Evolutionary conservation across 768 basidiomycete species (phyloP).

Genomic region (Termitomyces sp.): DNA sequence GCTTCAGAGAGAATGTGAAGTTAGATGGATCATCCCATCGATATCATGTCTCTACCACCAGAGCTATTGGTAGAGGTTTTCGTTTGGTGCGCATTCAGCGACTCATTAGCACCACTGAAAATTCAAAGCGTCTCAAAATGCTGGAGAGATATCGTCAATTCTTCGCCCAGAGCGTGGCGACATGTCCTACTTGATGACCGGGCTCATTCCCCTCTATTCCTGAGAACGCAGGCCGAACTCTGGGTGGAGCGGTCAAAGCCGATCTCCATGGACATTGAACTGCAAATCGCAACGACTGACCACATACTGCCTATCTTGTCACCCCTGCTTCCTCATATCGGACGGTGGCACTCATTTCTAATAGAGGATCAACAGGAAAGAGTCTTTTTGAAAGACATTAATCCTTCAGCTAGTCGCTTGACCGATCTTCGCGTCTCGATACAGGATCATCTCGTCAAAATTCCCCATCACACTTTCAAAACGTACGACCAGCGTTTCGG

Average conservation of each 20-base stretch:
- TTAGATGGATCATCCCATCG: not conserved
- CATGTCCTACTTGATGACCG: constrained; percentile 46
- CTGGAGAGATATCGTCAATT: constrained; percentile 53
- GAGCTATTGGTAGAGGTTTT: constrained; percentile 67
- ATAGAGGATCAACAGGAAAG: constrained; percentile 35
- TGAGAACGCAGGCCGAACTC: constrained; percentile 43
- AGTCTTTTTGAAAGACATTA: constrained; percentile 18
- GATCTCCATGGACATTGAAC: constrained; percentile 49
- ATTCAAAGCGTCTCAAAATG: constrained; percentile 50
- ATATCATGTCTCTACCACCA: constrained; percentile 38
- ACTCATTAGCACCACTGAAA: constrained; percentile 43
- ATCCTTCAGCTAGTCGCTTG: constrained; percentile 21
- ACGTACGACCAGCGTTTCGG: constrained; percentile 20
- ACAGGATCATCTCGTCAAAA: constrained; percentile 28
- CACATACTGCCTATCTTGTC: constrained; percentile 59
- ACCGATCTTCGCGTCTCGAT: constrained; percentile 34
- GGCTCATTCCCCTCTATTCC: constrained; percentile 25
- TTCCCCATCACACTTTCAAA: constrained; percentile 27
- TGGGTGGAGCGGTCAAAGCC: constrained; percentile 53
- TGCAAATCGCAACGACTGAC: constrained; percentile 44
- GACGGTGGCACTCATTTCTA: constrained; percentile 53
- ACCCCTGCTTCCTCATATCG: constrained; percentile 49
- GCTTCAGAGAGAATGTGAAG: not conserved
- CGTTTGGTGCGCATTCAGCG: constrained; percentile 32
- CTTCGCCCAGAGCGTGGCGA: constrained; percentile 60